Evolutionary conservation across 75 land plant species (phyloP).

Genomic region (Adiantum capillusveneris): DNA sequence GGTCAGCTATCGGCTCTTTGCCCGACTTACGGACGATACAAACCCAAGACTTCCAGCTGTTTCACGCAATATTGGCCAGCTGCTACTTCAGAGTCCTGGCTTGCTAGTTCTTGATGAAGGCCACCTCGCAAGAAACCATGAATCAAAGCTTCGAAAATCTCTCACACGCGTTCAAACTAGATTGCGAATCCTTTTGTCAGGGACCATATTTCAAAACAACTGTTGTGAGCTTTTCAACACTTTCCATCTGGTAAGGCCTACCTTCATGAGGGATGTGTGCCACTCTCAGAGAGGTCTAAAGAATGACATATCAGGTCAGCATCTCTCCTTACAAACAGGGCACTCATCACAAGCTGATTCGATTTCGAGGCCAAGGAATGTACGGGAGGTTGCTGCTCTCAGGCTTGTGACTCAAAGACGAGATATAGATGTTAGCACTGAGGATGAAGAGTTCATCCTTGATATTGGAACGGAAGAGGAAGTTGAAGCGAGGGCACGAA

Average conservation of each 20-base stretch:
- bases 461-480: background rate
- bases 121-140: conserved; percentile 64
- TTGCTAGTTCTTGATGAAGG: conserved; percentile 94
- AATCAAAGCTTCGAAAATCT: conserved; percentile 56
- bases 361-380: background rate
- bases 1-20: conserved; percentile 69
- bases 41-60: background rate
- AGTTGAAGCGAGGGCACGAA: conserved; percentile 7
- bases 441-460: background rate
- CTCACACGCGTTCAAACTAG: conserved; percentile 67
- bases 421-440: background rate
- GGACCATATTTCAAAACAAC: conserved; percentile 90
- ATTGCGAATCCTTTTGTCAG: conserved; percentile 71
- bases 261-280: conserved; percentile 42
- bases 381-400: background rate
- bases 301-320: conserved; percentile 73
- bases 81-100: conserved; percentile 55
- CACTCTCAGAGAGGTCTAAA: conserved; percentile 85
- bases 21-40: conserved; percentile 31
- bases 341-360: conserved; percentile 31
- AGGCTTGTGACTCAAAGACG: conserved; percentile 3
- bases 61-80: conserved; percentile 11
- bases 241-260: conserved; percentile 53
- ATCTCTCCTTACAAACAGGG: conserved; percentile 50
- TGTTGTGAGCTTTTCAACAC: conserved; percentile 68